Evolutionary conservation across 305 asterid species (phyloP).

Genomic region (Lippia alba): DNA sequence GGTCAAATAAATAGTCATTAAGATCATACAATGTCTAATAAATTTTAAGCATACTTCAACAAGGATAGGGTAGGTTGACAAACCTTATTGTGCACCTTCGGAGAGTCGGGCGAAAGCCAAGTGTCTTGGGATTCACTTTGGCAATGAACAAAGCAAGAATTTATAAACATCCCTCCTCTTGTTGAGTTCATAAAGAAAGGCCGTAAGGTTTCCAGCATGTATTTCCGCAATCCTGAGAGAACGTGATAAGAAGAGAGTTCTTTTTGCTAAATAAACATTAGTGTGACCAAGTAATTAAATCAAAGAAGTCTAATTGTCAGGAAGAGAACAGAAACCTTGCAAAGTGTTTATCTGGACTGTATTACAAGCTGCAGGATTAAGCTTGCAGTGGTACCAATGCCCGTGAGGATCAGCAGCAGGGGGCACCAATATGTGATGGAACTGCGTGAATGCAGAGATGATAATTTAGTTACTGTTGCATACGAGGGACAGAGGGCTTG

Average conservation of each 20-base stretch:
- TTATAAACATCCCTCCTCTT: slow-evolving; percentile 84
- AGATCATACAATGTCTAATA: background rate
- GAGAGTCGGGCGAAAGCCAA: slow-evolving; percentile 83
- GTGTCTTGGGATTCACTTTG: slow-evolving; percentile 88
- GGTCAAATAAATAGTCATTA: background rate
- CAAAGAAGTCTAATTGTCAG: background rate
- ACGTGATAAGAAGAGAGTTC: background rate
- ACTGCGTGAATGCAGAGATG: slow-evolving; percentile 51
- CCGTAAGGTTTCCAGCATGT: slow-evolving; percentile 68
- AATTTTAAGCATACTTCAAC: background rate
- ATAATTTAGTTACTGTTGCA: slow-evolving; percentile 2
- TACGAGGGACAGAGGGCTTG: background rate
- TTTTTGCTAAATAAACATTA: background rate
- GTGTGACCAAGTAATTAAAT: no score
- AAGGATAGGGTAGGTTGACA: slow-evolving; percentile 11
- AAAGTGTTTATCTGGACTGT: slow-evolving; percentile 57
- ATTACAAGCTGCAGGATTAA: slow-evolving; percentile 61
- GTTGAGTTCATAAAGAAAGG: slow-evolving; percentile 60
- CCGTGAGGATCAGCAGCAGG: slow-evolving; percentile 87
- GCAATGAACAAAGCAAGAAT: slow-evolving; percentile 95
- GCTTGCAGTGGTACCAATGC: slow-evolving; percentile 87
- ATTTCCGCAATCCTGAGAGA: slow-evolving; percentile 69
- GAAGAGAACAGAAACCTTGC: slow-evolving; percentile 71
- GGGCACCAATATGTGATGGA: slow-evolving; percentile 86
- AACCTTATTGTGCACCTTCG: slow-evolving; percentile 80